A percentile compares a stretch with the other conserved stretches of the same genome.
phyloP scores from a whole-genome alignment of 257 asterid genomes.

The Leonotis leonurus region DNA sequence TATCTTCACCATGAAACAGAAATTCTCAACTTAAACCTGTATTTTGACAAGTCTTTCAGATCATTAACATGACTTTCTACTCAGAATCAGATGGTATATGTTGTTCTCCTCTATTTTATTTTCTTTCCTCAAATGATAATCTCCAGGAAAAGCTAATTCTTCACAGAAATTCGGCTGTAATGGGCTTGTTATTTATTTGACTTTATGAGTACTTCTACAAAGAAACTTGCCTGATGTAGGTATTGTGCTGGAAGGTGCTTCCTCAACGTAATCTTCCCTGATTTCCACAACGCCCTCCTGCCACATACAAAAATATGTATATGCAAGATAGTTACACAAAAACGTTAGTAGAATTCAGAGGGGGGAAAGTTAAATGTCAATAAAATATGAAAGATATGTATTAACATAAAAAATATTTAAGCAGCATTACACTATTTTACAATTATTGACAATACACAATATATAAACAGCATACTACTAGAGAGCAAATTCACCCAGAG shows the following conservation, averaged over 20 bases:
- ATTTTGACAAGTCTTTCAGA: not conserved
- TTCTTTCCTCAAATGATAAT: not conserved
- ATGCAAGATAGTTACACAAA: not conserved
- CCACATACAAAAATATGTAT: slow-evolving; percentile 14
- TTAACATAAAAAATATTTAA: not conserved
- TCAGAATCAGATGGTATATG: not conserved
- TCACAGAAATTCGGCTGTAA: not conserved
- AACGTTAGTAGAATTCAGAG: not conserved
- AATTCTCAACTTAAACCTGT: not conserved
- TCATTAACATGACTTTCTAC: not conserved
- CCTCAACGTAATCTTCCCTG: slow-evolving; percentile 76
- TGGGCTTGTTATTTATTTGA: not conserved
- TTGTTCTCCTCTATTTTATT: not conserved
- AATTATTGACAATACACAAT: no score
- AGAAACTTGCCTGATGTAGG: slow-evolving; percentile 41
- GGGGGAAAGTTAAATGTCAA: not conserved
- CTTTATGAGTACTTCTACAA: not conserved
- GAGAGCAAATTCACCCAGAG: not conserved
- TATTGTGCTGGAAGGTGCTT: slow-evolving; percentile 26
- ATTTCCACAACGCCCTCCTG: slow-evolving; percentile 91
- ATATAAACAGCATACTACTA: not conserved
- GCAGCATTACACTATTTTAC: not conserved
- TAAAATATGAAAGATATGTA: not conserved
- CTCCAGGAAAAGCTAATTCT: not conserved
- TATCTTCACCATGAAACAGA: not conserved